Evolutionary conservation across 805 yeast genomes (phyloP).

Genomic region (Candida berthetii): DNA sequence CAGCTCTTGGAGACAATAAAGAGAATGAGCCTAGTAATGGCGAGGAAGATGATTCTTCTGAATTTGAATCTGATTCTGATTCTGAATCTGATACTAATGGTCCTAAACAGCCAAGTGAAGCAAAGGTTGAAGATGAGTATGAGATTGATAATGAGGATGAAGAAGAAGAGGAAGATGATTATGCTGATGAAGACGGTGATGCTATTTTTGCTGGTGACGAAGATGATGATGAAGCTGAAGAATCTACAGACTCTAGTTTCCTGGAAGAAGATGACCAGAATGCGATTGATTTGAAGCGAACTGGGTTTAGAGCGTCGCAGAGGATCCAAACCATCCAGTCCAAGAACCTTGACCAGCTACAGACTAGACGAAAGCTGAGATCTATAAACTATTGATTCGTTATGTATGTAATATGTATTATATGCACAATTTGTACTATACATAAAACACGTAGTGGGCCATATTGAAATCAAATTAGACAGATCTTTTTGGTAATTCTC

Average conservation of each 20-base stretch:
- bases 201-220: conserved; percentile 10
- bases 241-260: conserved; percentile 1
- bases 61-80: no score
- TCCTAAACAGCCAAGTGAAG: no score
- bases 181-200: conserved; percentile 13
- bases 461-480: no score
- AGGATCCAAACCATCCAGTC: conserved; percentile 17
- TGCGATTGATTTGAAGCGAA: conserved; percentile 14
- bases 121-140: conserved; percentile 27
- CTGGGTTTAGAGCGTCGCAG: conserved; percentile 10
- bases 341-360: conserved; percentile 16
- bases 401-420: neutral
- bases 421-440: no score
- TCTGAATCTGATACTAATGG: no score
- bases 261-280: conserved; percentile 4
- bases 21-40: conserved; percentile 11
- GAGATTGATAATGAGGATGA: conserved; percentile 8
- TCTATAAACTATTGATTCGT: conserved; percentile 1
- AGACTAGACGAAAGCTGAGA: conserved; percentile 15
- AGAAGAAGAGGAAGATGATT: conserved; percentile 23
- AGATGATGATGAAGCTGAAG: conserved; percentile 10
- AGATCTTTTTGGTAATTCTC: no score
- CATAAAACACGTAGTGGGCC: no score
- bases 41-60: conserved; percentile 6
- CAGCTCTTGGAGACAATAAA: conserved; percentile 3